Evolutionary conservation across 1,284 basidiomycete species (phyloP).

Genomic region (Sphagnurus paluster): DNA sequence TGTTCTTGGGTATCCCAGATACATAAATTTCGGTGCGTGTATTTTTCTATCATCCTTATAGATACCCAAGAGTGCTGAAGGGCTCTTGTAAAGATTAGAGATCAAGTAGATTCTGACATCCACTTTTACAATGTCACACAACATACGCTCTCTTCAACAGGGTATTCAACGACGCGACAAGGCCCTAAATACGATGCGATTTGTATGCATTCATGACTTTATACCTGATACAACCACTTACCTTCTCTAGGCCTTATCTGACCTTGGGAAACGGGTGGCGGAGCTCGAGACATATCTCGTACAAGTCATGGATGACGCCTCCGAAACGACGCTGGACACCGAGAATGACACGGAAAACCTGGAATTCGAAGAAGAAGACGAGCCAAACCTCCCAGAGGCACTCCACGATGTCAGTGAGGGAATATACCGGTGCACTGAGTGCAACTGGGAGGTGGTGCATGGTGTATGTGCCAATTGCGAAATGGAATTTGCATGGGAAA

Average conservation of each 20-base stretch:
- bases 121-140: too few species aligned
- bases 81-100: too few species aligned
- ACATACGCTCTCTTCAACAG: too few species aligned
- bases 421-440: conserved; percentile 14
- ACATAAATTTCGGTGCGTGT: too few species aligned
- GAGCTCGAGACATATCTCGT: neutral
- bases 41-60: too few species aligned
- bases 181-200: too few species aligned
- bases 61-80: too few species aligned
- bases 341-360: neutral
- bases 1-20: too few species aligned
- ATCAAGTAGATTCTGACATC: too few species aligned
- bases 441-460: conserved; percentile 15
- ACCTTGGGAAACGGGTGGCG: neutral
- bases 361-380: neutral
- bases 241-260: neutral
- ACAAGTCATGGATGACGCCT: neutral
- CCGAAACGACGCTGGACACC: neutral
- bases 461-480: conserved; percentile 12
- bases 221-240: too few species aligned
- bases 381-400: conserved; percentile 1
- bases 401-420: conserved; percentile 8
- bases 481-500: conserved; percentile 1
- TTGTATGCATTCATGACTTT: too few species aligned
- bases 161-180: too few species aligned